phyloP scores from a whole-genome alignment of 352 stramenopile genomes.

The Thalassiosira delicatula region DNA sequence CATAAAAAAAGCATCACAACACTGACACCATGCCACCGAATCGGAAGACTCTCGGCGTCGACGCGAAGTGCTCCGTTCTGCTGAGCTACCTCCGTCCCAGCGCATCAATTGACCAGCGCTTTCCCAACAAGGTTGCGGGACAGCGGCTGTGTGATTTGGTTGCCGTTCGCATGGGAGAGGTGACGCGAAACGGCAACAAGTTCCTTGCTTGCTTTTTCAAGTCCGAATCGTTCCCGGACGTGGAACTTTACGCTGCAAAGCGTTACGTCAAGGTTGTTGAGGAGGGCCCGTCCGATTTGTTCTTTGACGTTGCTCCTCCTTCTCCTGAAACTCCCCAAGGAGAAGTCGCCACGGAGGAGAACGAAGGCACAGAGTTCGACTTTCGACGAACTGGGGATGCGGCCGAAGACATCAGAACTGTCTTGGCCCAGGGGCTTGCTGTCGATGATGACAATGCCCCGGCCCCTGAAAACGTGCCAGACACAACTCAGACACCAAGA shows the following conservation, averaged over 20 bases:
- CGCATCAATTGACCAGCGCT: neutral
- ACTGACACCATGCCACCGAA: too few species aligned
- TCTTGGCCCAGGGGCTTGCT: slow-evolving; percentile 6
- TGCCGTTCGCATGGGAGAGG: neutral
- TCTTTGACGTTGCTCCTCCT: too few species aligned
- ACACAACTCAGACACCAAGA: neutral
- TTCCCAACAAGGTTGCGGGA: neutral
- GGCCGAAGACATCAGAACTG: neutral
- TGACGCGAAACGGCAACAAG: neutral
- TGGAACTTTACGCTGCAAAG: neutral
- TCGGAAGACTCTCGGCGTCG: neutral
- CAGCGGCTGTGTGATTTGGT: neutral
- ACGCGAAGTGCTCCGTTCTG: neutral
- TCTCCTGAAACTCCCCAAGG: too few species aligned
- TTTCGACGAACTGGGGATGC: too few species aligned
- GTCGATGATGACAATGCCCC: slow-evolving; percentile 15
- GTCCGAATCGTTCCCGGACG: neutral
- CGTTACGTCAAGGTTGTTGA: neutral
- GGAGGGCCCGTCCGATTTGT: neutral
- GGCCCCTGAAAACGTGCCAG: slow-evolving; percentile 14
- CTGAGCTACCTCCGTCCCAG: neutral
- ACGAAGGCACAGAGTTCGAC: too few species aligned
- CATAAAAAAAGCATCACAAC: too few species aligned
- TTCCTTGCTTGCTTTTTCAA: neutral
- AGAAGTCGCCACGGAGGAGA: too few species aligned